Conservation (phyloP, 257 asterid species). For the Penstemon newberryi region DNA sequence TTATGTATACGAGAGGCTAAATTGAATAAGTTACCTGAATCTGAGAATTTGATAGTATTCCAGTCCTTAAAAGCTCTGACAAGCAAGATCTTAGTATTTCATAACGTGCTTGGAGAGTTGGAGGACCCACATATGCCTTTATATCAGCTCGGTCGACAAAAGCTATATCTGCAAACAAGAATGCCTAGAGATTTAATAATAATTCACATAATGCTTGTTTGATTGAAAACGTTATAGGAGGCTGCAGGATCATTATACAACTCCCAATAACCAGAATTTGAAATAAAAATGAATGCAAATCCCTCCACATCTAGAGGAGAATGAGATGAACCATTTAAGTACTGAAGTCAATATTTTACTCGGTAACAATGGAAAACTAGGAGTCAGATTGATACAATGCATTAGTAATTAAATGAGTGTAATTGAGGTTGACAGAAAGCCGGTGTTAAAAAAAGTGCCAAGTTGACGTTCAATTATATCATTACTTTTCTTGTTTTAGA, state of each 20-base stretch:
- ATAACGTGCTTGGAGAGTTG: slow-evolving; percentile 92
- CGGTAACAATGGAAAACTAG: background rate
- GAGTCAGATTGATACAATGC: background rate
- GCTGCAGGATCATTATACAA: slow-evolving; percentile 3
- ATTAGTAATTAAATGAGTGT: background rate
- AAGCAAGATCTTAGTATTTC: slow-evolving; percentile 90
- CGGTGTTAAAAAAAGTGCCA: background rate
- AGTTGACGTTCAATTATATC: background rate
- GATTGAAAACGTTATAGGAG: background rate
- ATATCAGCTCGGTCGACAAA: slow-evolving; percentile 99
- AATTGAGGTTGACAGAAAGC: background rate
- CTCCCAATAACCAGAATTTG: background rate
- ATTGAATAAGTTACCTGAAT: slow-evolving; percentile 44
- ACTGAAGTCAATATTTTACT: background rate
- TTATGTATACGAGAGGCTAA: background rate
- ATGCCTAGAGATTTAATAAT: slow-evolving; percentile 8
- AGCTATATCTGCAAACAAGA: slow-evolving; percentile 75
- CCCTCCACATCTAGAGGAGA: slow-evolving; percentile 9
- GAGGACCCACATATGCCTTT: slow-evolving; percentile 97
- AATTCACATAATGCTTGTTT: slow-evolving; percentile 6
- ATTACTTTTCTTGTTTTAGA: background rate
- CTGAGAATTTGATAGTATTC: slow-evolving; percentile 63
- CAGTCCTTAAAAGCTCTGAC: slow-evolving; percentile 78
- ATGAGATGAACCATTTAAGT: background rate
- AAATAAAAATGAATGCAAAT: background rate